Base-by-base conservation (phyloP, 1,139 yeast species). In the Nadsonia commutata region DNA sequence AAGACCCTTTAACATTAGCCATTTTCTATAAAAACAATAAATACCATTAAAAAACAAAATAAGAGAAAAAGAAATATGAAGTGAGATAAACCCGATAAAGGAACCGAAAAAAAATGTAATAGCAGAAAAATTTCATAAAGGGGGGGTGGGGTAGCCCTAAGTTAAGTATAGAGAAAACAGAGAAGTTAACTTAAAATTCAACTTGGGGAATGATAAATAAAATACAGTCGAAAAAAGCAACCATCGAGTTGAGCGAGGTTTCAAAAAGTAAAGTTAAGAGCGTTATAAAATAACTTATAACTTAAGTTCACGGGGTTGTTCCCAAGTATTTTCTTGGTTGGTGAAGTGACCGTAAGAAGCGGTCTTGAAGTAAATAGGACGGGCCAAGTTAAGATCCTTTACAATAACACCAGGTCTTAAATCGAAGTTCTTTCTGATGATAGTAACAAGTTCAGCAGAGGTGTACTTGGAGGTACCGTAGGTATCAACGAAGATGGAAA, bases 281-380 rank as follows among this genome's bases (percentile, higher is more conserved):
- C n/a, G n/a, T n/a, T n/a, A n/a, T n/a, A n/a, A 21, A 21, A 6
- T 9, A 44, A 47, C 52, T 70, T 83, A 88, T 53, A 77, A 73
- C 64, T 74, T 71, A 69, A 90, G 81, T 66, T 76, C 73, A 75
- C 85, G 85, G 70, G 97, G 95, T 71, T 84, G 78, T 76, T 90
- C 98, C 98, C 98, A 90, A 59, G 95, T 73, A 78, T 84, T 82
- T 63, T 81, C 83, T 77, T 88, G 99, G 83, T 90, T 84, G 65
- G 99, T 90, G 81, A 90, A 90, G 72, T 90, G 99, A 65, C 98
- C 99, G 68, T 90, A 88, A 48, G 95, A 82, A 60, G 98, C 98
- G 60, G 99, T 90, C 80, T 90, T 83, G 73, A 85, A 79, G 77
- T 93, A 90, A 70, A 93, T 90, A 68, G 99, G 98, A 72, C 95